Evolutionary conservation across 2,329 filamentous ascomycete species (phyloP), one percentile per base, ranked within the genome.

Genomic region (Talaromyces sp.): DNA sequence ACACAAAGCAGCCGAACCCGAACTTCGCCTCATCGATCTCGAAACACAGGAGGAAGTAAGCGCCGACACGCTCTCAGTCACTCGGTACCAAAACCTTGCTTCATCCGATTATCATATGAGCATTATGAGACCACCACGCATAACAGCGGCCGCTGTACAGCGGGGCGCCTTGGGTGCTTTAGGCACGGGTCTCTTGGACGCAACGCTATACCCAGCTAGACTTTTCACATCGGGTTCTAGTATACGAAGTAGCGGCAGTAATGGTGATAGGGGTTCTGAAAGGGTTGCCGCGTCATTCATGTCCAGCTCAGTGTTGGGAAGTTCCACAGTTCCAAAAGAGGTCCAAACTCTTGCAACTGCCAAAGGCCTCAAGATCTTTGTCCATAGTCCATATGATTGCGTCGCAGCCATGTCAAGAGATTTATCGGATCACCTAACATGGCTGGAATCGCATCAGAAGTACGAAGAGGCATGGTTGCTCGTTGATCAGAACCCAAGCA

Each of bases 381-480:
- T 99, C 47, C 93, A 97, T 72, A 97, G 93, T 71, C 95, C 95
- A 0, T 99, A 96, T 73, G 95, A 99, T 77, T 98, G 93, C 72
- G 90, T 98, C n/a, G 81, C 97, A 63, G 92, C 92, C 0, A 92
- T 95, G 2, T 93, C 93, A 74, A 85, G 95, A 70, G 93, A 97
- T 72, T 83, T 96, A 16, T 83, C 87, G 3, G 95, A 99, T 77
- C 93, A 96, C 72, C 81, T 98, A 24, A 82, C 84, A 8, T 99
- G 94, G 94, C 82, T 98, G 14, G 75, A 96, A 33, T 90, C 94
- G 66, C 91, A 89, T 67, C 86, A 91, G 61, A 88, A 89, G 67
- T 97, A 94, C 73, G 86, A 91, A 71, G 86, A 92, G 70, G 93
- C 93, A 1, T 99, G 94, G 94, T 88, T 92, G 70, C 84, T 99